phyloP scores from a whole-genome alignment of 768 basidiomycete species.

The Termitomyces sp. region DNA sequence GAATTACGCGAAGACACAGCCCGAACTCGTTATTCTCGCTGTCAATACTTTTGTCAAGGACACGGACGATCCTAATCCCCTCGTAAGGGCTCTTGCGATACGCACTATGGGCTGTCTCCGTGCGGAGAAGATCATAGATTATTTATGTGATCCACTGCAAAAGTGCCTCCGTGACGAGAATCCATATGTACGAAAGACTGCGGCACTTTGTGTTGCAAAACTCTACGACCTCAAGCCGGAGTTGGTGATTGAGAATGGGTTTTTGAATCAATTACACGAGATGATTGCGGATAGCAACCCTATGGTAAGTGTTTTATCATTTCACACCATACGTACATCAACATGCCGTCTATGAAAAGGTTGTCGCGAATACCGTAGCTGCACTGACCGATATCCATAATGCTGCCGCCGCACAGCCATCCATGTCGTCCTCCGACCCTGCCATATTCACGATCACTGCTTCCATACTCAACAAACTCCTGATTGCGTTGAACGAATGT shows the following conservation, averaged over 20 bases:
- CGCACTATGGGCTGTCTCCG: conserved; percentile 97
- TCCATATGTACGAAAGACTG: conserved; percentile 98
- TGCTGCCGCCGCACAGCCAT: conserved; percentile 55
- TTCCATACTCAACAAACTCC: conserved; percentile 76
- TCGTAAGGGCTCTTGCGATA: conserved; percentile 93
- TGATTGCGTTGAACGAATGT: conserved; percentile 95
- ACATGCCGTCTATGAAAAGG: conserved; percentile 40
- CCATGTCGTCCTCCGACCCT: conserved; percentile 49
- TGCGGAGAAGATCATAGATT: conserved; percentile 99
- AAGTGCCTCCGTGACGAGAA: conserved; percentile 93
- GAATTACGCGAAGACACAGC: conserved; percentile 99
- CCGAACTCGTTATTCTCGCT: conserved; percentile 96
- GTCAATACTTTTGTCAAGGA: conserved; percentile 99
- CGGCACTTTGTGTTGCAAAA: conserved; percentile 95
- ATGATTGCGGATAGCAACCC: conserved; percentile 96
- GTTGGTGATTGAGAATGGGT: conserved; percentile 91
- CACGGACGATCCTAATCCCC: conserved; percentile 93
- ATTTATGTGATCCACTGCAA: conserved; percentile 92
- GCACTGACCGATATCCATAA: conserved; percentile 90
- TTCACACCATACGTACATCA: not conserved
- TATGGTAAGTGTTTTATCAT: conserved; percentile 54
- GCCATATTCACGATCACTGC: conserved; percentile 82
- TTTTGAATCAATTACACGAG: conserved; percentile 82
- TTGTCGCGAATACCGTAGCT: conserved; percentile 94
- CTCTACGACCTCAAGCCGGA: conserved; percentile 96